Conservation (phyloP, 1,284 basidiomycete genomes). For the Chalciporus sp. region DNA sequence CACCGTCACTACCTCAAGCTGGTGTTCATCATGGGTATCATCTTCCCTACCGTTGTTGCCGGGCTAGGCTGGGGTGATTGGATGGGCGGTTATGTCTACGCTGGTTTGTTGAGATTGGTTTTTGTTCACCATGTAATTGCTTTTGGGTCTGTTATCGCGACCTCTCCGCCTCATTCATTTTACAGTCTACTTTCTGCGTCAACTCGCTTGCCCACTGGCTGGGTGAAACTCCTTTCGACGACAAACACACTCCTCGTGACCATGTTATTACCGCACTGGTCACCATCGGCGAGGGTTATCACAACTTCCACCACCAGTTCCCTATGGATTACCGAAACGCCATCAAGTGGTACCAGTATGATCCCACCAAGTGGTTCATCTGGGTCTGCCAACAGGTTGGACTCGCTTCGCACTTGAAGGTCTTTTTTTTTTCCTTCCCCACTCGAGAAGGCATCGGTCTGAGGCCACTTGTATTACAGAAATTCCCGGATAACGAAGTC, state of each 20-base stretch:
- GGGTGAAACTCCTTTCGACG: conserved; percentile 89
- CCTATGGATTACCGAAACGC: conserved; percentile 95
- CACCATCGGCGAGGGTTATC: conserved; percentile 93
- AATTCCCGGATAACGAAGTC: conserved; percentile 93
- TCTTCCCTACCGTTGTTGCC: conserved; percentile 77
- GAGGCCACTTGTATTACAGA: conserved; percentile 33
- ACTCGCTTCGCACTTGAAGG: conserved; percentile 85
- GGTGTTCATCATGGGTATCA: conserved; percentile 72
- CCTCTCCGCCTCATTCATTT: conserved; percentile 9
- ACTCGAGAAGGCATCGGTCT: background rate
- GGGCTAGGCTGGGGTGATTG: conserved; percentile 86
- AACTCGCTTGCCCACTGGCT: conserved; percentile 96
- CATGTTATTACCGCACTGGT: conserved; percentile 86
- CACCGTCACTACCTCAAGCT: conserved; percentile 79
- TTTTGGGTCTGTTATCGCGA: background rate
- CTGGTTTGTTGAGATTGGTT: conserved; percentile 78
- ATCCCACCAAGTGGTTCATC: conserved; percentile 93
- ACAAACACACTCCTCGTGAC: conserved; percentile 92
- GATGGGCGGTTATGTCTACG: conserved; percentile 83
- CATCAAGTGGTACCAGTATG: conserved; percentile 91
- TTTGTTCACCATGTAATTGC: conserved; percentile 87
- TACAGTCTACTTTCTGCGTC: conserved; percentile 90
- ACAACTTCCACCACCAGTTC: conserved; percentile 97
- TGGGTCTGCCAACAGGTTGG: conserved; percentile 64
- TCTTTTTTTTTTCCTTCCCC: conserved; percentile 20